Conservation (phyloP, 1,139 yeast species). For the Nakaseomyces uthaithaninus region DNA sequence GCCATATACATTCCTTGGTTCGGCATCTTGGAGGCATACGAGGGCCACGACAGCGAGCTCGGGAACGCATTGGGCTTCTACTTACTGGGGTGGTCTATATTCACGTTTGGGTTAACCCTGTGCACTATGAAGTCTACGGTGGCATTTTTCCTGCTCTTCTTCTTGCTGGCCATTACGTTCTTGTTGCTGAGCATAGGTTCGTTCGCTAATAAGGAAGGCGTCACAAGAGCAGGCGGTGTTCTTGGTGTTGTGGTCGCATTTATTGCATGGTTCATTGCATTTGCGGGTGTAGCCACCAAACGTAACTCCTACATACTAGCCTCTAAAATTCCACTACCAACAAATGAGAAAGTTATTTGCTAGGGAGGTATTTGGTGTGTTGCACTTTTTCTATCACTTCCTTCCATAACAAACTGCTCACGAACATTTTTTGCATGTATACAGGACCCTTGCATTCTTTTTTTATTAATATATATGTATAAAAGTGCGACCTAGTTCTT, state of each 20-base stretch:
- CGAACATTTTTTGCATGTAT: no score
- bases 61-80: constrained; percentile 63
- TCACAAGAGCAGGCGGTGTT: constrained; percentile 67
- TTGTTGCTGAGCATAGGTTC: constrained; percentile 48
- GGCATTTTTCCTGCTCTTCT: constrained; percentile 62
- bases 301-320: constrained; percentile 58
- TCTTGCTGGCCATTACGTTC: constrained; percentile 56
- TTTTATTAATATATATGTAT: no score
- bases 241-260: constrained; percentile 74
- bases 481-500: no score
- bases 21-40: constrained; percentile 57
- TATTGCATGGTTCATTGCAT: constrained; percentile 83
- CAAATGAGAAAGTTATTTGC: constrained; percentile 12
- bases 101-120: constrained; percentile 58
- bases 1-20: constrained; percentile 67
- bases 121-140: constrained; percentile 74
- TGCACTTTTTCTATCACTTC: neutral
- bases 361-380: neutral
- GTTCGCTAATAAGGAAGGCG: constrained; percentile 29
- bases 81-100: constrained; percentile 71
- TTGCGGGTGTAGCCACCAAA: constrained; percentile 74
- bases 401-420: neutral
- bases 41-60: constrained; percentile 35
- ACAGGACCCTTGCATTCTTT: no score
- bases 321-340: constrained; percentile 23